A percentile compares a stretch with the other conserved stretches of the same genome.
Conservation (phyloP, 2,329 filamentous ascomycete genomes). For the Nemania sp. region DNA sequence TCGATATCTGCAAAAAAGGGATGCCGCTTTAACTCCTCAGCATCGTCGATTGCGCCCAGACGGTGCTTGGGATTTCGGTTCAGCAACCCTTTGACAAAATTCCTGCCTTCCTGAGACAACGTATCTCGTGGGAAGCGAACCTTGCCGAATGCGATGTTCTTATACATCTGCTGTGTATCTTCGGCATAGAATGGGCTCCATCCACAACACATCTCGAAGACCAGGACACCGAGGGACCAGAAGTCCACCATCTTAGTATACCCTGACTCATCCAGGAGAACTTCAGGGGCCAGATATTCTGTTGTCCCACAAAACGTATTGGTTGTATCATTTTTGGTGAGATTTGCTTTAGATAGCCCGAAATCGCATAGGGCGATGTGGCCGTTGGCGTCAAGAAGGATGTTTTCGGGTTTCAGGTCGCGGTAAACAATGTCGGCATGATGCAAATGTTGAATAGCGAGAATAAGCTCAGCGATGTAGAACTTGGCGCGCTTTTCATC, state of each 20-base stretch:
- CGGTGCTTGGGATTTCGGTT: constrained; percentile 97
- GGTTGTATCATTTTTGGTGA: constrained; percentile 95
- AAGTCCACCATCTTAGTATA: constrained; percentile 99
- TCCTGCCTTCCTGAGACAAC: constrained; percentile 89
- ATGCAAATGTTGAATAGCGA: constrained; percentile 93
- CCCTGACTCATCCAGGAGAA: constrained; percentile 91
- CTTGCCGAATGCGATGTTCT: constrained; percentile 99
- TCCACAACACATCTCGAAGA: constrained; percentile 99
- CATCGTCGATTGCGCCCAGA: constrained; percentile 87
- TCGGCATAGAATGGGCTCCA: constrained; percentile 99
- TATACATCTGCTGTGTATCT: constrained; percentile 99
- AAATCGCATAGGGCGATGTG: constrained; percentile 98
- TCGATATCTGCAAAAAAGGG: constrained; percentile 94
- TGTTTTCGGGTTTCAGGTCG: constrained; percentile 97
- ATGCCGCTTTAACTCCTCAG: constrained; percentile 91
- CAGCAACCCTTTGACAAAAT: constrained; percentile 96
- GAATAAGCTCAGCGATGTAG: constrained; percentile 96
- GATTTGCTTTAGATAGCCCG: constrained; percentile 93
- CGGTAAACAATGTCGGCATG: constrained; percentile 98
- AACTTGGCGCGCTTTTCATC: constrained; percentile 95
- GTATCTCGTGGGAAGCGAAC: constrained; percentile 95
- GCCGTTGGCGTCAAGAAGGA: constrained; percentile 92
- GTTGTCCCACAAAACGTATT: constrained; percentile 99
- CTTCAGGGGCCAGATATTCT: constrained; percentile 94
- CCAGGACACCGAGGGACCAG: constrained; percentile 95